phyloP scores from a whole-genome alignment of 208 protist species.

The Crithidia fasciculata region DNA sequence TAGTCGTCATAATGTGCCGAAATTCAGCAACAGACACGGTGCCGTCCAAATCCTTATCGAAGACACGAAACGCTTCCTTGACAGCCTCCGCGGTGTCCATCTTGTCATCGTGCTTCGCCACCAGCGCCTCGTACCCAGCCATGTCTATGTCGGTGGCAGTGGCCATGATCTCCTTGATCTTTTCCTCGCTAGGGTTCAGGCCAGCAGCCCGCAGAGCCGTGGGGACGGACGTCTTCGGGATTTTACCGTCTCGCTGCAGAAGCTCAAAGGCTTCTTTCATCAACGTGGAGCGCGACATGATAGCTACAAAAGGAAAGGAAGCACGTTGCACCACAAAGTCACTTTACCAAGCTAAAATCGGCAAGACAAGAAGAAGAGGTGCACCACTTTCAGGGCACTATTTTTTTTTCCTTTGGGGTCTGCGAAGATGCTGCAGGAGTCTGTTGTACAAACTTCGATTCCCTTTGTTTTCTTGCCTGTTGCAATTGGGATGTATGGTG shows the following conservation, averaged over 20 bases:
- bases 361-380: too few species aligned
- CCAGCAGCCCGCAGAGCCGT: constrained; percentile 88
- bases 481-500: too few species aligned
- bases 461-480: too few species aligned
- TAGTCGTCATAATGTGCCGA: constrained; percentile 96
- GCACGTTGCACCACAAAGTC: not conserved
- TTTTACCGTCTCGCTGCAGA: constrained; percentile 89
- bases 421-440: too few species aligned
- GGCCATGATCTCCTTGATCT: constrained; percentile 88
- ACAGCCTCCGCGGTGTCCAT: constrained; percentile 95
- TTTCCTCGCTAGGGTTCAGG: constrained; percentile 93
- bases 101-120: constrained; percentile 86
- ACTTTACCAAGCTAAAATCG: too few species aligned
- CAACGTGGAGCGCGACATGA: constrained; percentile 65
- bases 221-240: constrained; percentile 85
- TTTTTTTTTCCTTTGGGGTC: too few species aligned
- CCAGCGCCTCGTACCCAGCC: constrained; percentile 80
- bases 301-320: constrained; percentile 3
- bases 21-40: constrained; percentile 96
- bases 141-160: constrained; percentile 84
- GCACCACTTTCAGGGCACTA: too few species aligned
- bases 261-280: constrained; percentile 93
- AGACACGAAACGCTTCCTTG: constrained; percentile 96
- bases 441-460: too few species aligned
- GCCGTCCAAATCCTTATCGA: constrained; percentile 96